Evolutionary conservation across 495 filamentous ascomycete genomes (phyloP), one percentile per base, ranked within the genome.

Genomic region (Immersiella caudata): DNA sequence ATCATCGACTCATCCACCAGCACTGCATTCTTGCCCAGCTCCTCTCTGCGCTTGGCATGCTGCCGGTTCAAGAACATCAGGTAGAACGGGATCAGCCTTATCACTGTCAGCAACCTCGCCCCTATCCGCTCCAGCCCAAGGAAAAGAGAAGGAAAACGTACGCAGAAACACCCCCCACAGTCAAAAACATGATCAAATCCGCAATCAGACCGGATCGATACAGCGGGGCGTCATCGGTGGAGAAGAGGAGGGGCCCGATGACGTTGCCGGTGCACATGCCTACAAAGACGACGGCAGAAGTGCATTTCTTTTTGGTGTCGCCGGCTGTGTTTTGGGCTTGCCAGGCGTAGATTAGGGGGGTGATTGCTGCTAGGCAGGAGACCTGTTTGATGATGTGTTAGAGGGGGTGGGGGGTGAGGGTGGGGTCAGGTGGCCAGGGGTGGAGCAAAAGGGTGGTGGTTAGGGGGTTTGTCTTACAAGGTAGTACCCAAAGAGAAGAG

Each of bases 241-340:
- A 85, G 62, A 85, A 90, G 0, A 90, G 77, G 64, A 86, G 84
- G 0, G 88, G 87, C 0, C 86, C 85, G 58, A 88, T 81, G 22
- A 88, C 76, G n/a, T 82, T 89, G 29, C 88, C 88, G 18, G 83
- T 83, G 68, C 84, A 88, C 72, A 87, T 86, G 12, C 88, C 88
- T 29, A 89, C 79, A 59, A 88, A 85, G 8, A 89, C 76, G 51
- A 89, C 82, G 62, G 79, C 86, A 0, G 87, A 88, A 0, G 84
- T 88, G 26, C 86, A 82, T 68, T 89, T 89, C 70, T 88, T 86
- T 74, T 90, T 90, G 18, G 87, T 89, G 67, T 90, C 87, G 0
- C 87, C 87, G 1, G 82, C 88, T 0, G 87, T 90, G 70, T 90
- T 90, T 68, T 83, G 86, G 0, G 85, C 87, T 16, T 84, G 85